These are phyloP conservation scores for Conoideocrella luteorostrata DNA, from an alignment of 2,329 filamentous ascomycete species.

Conservation along the genomic window DNA sequence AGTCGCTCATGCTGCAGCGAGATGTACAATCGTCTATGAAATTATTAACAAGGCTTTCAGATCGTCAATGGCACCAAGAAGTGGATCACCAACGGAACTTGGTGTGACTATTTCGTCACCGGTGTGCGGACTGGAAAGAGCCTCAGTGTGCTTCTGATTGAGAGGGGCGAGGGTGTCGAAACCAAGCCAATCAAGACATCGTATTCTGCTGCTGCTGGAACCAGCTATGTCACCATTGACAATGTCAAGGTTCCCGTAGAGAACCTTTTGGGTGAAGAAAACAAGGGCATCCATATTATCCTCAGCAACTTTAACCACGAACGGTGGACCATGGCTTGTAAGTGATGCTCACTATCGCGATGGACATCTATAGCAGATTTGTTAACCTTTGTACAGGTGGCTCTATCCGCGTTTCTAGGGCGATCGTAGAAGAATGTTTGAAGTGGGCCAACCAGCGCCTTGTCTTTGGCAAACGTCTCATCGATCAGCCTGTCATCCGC, in stretches of 20 bases:
- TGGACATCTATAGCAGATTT: slow-evolving; percentile 4
- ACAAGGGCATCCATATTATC: slow-evolving; percentile 81
- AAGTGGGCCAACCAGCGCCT: slow-evolving; percentile 86
- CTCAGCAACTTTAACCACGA: slow-evolving; percentile 87
- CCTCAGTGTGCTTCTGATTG: slow-evolving; percentile 69
- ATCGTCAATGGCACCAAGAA: slow-evolving; percentile 72
- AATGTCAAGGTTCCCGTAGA: slow-evolving; percentile 78
- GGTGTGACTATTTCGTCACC: slow-evolving; percentile 76
- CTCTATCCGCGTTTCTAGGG: slow-evolving; percentile 58
- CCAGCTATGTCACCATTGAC: slow-evolving; percentile 74
- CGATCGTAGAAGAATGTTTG: slow-evolving; percentile 73
- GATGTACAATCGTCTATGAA: background rate
- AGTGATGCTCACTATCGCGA: slow-evolving; percentile 17
- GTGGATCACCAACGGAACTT: slow-evolving; percentile 80
- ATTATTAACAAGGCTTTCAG: slow-evolving; percentile 14
- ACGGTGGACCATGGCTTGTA: slow-evolving; percentile 68
- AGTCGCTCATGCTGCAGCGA: slow-evolving; percentile 21
- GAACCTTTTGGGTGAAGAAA: slow-evolving; percentile 72
- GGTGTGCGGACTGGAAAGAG: slow-evolving; percentile 75
- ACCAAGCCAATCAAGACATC: slow-evolving; percentile 73
- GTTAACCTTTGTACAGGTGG: slow-evolving; percentile 29
- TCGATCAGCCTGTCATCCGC: slow-evolving; percentile 76
- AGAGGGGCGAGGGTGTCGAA: slow-evolving; percentile 67
- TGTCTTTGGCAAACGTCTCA: slow-evolving; percentile 75
- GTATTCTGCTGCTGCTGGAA: slow-evolving; percentile 74